Evolutionary conservation across 2,329 filamentous ascomycete genomes (phyloP).

Genomic region (Aphanoascus verrucosus): DNA sequence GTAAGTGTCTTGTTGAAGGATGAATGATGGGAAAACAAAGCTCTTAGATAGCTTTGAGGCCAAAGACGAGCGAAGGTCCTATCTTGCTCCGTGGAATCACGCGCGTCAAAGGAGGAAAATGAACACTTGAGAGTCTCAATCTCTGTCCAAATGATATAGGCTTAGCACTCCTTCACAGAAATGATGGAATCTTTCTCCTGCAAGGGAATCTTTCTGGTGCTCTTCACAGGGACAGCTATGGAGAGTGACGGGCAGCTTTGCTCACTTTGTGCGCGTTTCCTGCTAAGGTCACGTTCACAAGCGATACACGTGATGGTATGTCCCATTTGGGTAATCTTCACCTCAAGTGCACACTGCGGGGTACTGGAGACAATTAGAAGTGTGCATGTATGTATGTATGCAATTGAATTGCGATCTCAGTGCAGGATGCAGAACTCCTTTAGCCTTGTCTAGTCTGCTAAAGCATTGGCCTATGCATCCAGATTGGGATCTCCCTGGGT

Average conservation of each 20-base stretch:
- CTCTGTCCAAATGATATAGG: too few species aligned
- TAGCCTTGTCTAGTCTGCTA: neutral
- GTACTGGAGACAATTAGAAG: neutral
- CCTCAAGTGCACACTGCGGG: neutral
- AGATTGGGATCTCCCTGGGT: neutral
- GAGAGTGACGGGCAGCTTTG: neutral
- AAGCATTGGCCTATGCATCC: neutral
- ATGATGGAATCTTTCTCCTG: too few species aligned
- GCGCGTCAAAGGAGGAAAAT: too few species aligned
- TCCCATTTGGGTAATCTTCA: neutral
- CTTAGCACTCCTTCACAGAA: too few species aligned
- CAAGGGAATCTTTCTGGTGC: too few species aligned
- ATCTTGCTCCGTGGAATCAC: too few species aligned
- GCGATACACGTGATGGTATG: neutral
- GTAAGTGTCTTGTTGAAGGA: too few species aligned
- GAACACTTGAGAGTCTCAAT: too few species aligned
- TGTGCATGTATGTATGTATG: neutral
- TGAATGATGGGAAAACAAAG: neutral
- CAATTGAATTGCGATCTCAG: neutral
- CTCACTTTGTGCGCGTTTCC: neutral
- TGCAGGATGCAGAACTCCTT: neutral
- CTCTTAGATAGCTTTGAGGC: neutral
- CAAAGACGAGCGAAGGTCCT: too few species aligned
- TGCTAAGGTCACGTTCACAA: neutral
- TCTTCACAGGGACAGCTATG: too few species aligned